Evolutionary conservation across 2,329 filamentous ascomycete species (phyloP), one percentile per base, ranked within the genome.

Genomic region (Aphanocladium album): DNA sequence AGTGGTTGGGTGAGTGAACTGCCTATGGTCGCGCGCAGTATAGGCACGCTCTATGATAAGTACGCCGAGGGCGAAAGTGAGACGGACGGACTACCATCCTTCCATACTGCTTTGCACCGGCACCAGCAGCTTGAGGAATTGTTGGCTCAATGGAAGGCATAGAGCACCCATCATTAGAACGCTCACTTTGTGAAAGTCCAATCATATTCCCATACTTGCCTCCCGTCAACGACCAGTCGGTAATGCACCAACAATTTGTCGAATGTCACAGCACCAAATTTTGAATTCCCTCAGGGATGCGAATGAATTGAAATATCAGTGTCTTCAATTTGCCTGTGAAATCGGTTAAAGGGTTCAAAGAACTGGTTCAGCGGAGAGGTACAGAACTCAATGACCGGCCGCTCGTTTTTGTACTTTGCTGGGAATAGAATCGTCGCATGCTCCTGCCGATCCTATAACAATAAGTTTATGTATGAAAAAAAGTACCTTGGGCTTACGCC

Each of bases 291-390:
- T 27, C 49, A 51, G 3, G 49, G 49, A 19, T 51, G 25, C 2
- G 49, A 33, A 17, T n/a, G 35, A 8, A 51, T 35, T 3, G 49
- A 51, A 30, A 51, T 35, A 19, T 51, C 49, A 12, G 49, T 51
- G 17, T 51, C 49, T 21, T 86, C 83, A 1, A 79, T 77, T 69
- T 88, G 84, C 58, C 75, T 74, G 69, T 89, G 89, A 5, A 85
- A 87, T 14, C 85, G 60, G 21, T 60, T 74, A 35, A 86, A 74
- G 0, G 87, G 87, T 3, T 89, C 74, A 67, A 88, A 89, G 69
- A 89, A 89, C 83, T 89, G 88, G 66, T 79, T 86, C 57, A 89
- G 66, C 1, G 87, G 87, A 6, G 82, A 84, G 2, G 84, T 85
- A 62, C 82, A 84, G 72, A 89, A 89, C 67, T 89, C 87, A 62